phyloP scores from a whole-genome alignment of 805 yeast genomes.

The Ogataea trehalophila region DNA sequence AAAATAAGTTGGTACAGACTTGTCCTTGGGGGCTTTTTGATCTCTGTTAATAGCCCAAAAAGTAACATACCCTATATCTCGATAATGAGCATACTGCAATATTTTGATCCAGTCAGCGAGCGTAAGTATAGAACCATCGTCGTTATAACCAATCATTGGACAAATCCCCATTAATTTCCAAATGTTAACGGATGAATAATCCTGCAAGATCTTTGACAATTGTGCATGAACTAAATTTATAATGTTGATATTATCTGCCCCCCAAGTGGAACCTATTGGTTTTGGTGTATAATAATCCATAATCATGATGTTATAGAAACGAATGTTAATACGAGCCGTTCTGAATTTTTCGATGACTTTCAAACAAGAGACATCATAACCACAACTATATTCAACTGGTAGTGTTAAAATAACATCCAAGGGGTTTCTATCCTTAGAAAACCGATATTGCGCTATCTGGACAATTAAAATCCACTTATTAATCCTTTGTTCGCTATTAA shows the following conservation, averaged over 20 bases:
- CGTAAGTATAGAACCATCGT: conserved; percentile 23
- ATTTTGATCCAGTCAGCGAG: conserved; percentile 21
- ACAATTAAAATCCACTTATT: conserved; percentile 13
- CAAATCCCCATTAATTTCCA: conserved; percentile 28
- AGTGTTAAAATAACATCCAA: conserved; percentile 24
- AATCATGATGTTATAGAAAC: conserved; percentile 24
- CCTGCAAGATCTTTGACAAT: conserved; percentile 6
- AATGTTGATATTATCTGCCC: conserved; percentile 24
- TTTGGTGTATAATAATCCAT: conserved; percentile 30
- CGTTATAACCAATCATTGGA: conserved; percentile 33
- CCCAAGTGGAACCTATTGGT: conserved; percentile 21
- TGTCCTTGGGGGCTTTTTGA: conserved; percentile 16
- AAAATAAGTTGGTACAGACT: not conserved
- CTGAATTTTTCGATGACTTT: conserved; percentile 13
- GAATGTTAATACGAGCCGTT: conserved; percentile 7
- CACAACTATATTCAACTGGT: conserved; percentile 26
- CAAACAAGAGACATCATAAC: conserved; percentile 15
- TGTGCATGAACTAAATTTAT: conserved; percentile 14
- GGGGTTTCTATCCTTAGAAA: conserved; percentile 4
- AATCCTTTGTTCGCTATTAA: conserved; percentile 9
- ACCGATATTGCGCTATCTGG: not conserved
- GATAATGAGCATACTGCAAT: conserved; percentile 14
- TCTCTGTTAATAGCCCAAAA: conserved; percentile 33
- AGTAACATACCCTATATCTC: conserved; percentile 21
- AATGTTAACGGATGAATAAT: conserved; percentile 3